phyloP scores from a whole-genome alignment of 768 basidiomycete genomes.

The Daedaleopsis sinensis region DNA sequence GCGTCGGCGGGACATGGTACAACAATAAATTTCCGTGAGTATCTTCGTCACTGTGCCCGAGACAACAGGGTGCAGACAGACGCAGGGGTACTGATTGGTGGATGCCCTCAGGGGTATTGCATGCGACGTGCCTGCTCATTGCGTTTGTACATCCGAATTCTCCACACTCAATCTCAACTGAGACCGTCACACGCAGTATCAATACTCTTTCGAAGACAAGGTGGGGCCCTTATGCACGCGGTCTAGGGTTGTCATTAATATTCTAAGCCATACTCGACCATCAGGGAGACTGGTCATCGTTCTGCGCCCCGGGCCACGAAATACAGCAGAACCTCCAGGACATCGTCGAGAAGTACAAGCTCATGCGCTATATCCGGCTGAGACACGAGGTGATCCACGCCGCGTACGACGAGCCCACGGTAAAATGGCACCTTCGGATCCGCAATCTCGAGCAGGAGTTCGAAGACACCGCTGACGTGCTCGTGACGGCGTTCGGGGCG shows the following conservation, averaged over 20 bases:
- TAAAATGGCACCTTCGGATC: constrained; percentile 60
- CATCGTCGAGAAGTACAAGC: constrained; percentile 59
- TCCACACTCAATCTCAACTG: constrained; percentile 1
- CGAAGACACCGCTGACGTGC: constrained; percentile 55
- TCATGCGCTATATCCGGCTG: constrained; percentile 55
- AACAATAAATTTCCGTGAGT: constrained; percentile 57
- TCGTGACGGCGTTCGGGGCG: constrained; percentile 55
- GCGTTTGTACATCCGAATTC: constrained; percentile 37
- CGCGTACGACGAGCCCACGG: constrained; percentile 48
- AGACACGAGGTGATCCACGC: constrained; percentile 57
- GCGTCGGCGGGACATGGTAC: constrained; percentile 67
- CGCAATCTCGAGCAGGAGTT: constrained; percentile 36
- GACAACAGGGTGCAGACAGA: too few relatives aligned
- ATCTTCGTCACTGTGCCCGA: neutral
- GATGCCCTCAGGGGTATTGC: constrained; percentile 45
- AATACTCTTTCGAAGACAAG: constrained; percentile 59
- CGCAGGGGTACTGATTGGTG: neutral
- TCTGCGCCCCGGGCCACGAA: constrained; percentile 62
- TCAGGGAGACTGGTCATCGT: constrained; percentile 61
- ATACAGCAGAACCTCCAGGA: constrained; percentile 56
- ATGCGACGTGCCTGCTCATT: constrained; percentile 65
- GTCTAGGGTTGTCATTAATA: neutral
- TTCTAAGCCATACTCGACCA: neutral
- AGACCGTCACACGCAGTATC: constrained; percentile 44
- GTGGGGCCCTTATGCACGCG: constrained; percentile 27